Evolutionary conservation across 1,139 yeast species (phyloP).

Genomic region (Debaryomyces singareniensis): DNA sequence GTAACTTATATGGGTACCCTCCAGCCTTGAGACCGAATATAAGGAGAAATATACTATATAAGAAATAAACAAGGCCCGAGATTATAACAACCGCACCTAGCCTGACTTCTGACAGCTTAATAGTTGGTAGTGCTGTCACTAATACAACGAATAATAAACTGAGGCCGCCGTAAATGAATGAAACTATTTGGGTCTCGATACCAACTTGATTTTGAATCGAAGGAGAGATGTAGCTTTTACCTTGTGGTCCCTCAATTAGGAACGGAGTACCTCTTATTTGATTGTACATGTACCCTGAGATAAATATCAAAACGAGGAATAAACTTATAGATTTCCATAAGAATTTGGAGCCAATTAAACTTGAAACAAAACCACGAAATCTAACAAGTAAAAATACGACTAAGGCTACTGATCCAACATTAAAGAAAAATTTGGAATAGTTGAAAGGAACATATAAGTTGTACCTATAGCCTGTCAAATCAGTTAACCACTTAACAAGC

Average conservation of each 20-base stretch:
- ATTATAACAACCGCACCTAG: constrained; percentile 38
- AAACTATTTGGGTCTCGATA: constrained; percentile 72
- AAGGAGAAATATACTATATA: constrained; percentile 49
- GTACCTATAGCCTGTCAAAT: constrained; percentile 38
- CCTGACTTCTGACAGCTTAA: constrained; percentile 36
- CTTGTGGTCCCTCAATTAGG: constrained; percentile 48
- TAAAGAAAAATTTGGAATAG: constrained; percentile 44
- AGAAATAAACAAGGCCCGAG: constrained; percentile 35
- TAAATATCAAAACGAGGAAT: constrained; percentile 61
- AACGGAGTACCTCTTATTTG: constrained; percentile 71
- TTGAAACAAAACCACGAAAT: constrained; percentile 28
- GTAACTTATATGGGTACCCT: constrained; percentile 55
- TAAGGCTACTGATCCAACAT: constrained; percentile 38
- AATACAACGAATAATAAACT: constrained; percentile 45
- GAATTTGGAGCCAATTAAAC: constrained; percentile 19
- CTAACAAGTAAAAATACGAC: constrained; percentile 13
- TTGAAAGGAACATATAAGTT: constrained; percentile 50
- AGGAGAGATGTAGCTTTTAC: constrained; percentile 59
- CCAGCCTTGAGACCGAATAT: constrained; percentile 53
- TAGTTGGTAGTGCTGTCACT: constrained; percentile 41
- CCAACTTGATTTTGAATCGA: constrained; percentile 77
- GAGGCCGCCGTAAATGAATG: constrained; percentile 56
- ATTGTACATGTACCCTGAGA: constrained; percentile 91
- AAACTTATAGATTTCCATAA: constrained; percentile 66
- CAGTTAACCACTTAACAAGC: constrained; percentile 31